A percentile compares a stretch with the other conserved stretches of the same genome.
These are phyloP conservation scores for Hymenoscyphus scutula DNA, from an alignment of 2,329 filamentous ascomycete species.

Conservation along the genomic window DNA sequence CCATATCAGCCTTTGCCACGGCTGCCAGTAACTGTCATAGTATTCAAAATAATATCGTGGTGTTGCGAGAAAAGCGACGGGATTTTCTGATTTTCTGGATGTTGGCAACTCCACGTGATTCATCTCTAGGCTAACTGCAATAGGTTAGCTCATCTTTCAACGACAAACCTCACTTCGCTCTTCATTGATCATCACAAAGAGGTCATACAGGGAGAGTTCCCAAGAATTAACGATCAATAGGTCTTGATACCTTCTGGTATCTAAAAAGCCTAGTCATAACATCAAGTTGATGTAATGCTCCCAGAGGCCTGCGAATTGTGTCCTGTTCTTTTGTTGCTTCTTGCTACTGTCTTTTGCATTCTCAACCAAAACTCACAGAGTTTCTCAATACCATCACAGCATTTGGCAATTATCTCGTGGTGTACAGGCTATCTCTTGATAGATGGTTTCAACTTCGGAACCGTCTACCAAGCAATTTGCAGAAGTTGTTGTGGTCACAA, in stretches of 20 bases:
- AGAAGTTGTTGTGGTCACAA: background rate
- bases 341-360: background rate
- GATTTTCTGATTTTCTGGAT: no score
- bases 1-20: no score
- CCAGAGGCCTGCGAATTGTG: background rate
- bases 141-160: background rate
- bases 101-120: background rate
- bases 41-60: no score
- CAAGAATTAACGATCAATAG: background rate
- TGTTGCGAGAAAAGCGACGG: no score
- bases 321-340: background rate
- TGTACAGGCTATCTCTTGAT: background rate
- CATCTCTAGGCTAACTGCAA: background rate
- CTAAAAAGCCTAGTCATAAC: background rate
- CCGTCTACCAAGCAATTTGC: constrained; percentile 3
- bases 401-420: background rate
- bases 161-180: background rate
- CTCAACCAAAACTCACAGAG: background rate
- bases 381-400: background rate
- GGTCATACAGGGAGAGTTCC: background rate
- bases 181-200: background rate
- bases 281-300: background rate
- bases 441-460: constrained; percentile 1
- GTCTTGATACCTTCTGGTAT: background rate
- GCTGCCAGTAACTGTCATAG: no score